phyloP scores from a whole-genome alignment of 2,329 filamentous ascomycete genomes.

The Colletotrichum chlorophyti region DNA sequence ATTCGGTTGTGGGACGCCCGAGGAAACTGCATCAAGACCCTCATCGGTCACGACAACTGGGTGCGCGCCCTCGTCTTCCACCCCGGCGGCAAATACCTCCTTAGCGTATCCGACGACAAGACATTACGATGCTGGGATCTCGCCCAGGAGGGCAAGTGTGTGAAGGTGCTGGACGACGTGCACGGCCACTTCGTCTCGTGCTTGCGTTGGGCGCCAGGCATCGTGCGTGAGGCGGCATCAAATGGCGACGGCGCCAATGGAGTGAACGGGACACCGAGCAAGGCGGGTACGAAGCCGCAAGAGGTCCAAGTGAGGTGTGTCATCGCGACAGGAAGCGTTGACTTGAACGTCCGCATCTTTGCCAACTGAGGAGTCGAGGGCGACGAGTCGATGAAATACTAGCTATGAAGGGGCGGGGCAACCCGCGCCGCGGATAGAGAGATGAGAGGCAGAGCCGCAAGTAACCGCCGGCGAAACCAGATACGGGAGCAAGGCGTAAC shows the following conservation, averaged over 20 bases:
- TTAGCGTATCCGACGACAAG: constrained; percentile 89
- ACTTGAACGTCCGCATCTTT: constrained; percentile 81
- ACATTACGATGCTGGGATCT: constrained; percentile 94
- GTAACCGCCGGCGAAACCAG: background rate
- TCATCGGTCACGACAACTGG: constrained; percentile 94
- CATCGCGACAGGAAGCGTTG: constrained; percentile 86
- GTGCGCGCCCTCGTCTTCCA: constrained; percentile 87
- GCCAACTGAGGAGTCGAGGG: constrained; percentile 54
- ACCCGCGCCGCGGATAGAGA: background rate
- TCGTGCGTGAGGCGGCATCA: constrained; percentile 64
- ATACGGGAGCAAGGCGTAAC: constrained; percentile 23
- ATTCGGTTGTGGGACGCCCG: constrained; percentile 89
- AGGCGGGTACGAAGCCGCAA: constrained; percentile 49
- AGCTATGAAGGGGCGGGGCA: background rate
- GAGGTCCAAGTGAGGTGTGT: constrained; percentile 79
- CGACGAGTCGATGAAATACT: background rate
- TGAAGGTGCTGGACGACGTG: constrained; percentile 78
- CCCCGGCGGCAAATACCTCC: constrained; percentile 87
- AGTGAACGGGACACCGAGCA: constrained; percentile 50
- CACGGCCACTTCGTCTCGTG: constrained; percentile 88
- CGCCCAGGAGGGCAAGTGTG: constrained; percentile 86
- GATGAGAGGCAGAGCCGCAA: background rate
- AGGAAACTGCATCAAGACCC: constrained; percentile 83
- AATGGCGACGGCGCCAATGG: constrained; percentile 47
- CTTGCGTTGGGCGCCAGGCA: constrained; percentile 84